Percentiles rank a stretch among this genome's conserved stretches.
Conservation (phyloP, 2,329 filamentous ascomycete genomes). For the Pezicula radicicola region DNA sequence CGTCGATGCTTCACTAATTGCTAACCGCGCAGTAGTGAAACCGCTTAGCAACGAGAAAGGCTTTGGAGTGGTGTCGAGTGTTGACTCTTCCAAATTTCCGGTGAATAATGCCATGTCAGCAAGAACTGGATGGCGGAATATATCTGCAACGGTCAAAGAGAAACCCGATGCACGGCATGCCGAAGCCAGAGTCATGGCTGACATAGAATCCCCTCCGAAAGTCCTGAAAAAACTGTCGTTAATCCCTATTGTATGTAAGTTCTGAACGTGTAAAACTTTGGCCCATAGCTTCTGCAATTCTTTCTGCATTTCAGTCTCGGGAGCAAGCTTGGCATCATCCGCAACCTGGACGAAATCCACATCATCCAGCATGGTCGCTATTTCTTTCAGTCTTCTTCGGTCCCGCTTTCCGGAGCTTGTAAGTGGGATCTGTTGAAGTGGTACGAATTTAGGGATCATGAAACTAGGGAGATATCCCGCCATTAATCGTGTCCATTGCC, state of each 20-base stretch:
- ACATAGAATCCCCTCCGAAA: slow-evolving; percentile 29
- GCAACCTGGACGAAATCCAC: neutral
- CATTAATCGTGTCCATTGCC: too few relatives aligned
- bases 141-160: slow-evolving; percentile 35
- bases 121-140: slow-evolving; percentile 30
- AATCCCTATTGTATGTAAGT: neutral
- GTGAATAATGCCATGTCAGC: slow-evolving; percentile 3
- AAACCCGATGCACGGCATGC: slow-evolving; percentile 15
- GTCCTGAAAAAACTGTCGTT: slow-evolving; percentile 32
- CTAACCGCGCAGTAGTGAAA: too few relatives aligned
- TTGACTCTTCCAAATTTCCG: too few relatives aligned
- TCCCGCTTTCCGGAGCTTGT: neutral
- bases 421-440: neutral
- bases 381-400: neutral
- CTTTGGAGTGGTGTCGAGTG: too few relatives aligned
- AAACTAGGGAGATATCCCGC: neutral
- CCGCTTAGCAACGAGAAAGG: too few relatives aligned
- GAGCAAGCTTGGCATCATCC: neutral
- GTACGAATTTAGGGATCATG: neutral
- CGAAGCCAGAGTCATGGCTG: slow-evolving; percentile 40
- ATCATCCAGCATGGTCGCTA: neutral
- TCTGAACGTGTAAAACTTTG: too few relatives aligned
- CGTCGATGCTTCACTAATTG: too few relatives aligned
- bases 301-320: neutral
- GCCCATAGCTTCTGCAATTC: neutral